Evolutionary conservation across 1,284 basidiomycete species (phyloP).

Genomic region (Cerrena zonata): DNA sequence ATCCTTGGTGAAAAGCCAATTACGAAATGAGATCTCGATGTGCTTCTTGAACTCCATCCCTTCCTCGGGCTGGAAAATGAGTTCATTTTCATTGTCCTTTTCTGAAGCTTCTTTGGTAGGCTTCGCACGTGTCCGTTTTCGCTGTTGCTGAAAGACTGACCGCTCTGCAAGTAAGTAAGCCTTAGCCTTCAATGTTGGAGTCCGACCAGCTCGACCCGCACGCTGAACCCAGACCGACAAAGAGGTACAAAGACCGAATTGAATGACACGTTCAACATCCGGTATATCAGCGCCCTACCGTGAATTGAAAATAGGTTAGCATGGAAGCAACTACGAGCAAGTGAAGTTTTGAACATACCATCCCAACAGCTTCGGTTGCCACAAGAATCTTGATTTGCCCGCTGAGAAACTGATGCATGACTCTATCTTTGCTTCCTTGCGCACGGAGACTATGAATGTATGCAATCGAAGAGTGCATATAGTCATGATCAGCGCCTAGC

Average conservation of each 20-base stretch:
- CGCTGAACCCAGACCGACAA: slow-evolving; percentile 16
- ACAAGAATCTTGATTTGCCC: slow-evolving; percentile 11
- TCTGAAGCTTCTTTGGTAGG: background rate
- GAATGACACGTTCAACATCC: slow-evolving; percentile 13
- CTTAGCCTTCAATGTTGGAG: background rate
- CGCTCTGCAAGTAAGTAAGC: slow-evolving; percentile 11
- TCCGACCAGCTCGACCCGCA: slow-evolving; percentile 13
- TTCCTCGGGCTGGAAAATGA: background rate
- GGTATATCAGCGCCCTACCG: slow-evolving; percentile 17
- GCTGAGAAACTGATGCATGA: slow-evolving; percentile 5
- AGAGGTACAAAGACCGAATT: slow-evolving; percentile 12
- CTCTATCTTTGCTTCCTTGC: background rate
- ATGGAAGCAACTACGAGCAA: background rate
- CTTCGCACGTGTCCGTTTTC: slow-evolving; percentile 1
- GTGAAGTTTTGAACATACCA: slow-evolving; percentile 8
- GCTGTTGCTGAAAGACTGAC: slow-evolving; percentile 4
- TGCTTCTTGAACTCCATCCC: slow-evolving; percentile 8
- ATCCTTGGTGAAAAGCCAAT: too few species aligned
- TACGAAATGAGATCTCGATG: slow-evolving; percentile 10
- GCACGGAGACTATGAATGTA: background rate
- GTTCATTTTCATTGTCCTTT: background rate
- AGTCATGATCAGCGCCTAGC: background rate
- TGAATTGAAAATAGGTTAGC: background rate
- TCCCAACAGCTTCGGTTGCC: slow-evolving; percentile 13
- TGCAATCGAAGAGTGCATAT: background rate